Evolutionary conservation across 2,329 filamentous ascomycete species (phyloP).

Genomic region (Beauveria sp.): DNA sequence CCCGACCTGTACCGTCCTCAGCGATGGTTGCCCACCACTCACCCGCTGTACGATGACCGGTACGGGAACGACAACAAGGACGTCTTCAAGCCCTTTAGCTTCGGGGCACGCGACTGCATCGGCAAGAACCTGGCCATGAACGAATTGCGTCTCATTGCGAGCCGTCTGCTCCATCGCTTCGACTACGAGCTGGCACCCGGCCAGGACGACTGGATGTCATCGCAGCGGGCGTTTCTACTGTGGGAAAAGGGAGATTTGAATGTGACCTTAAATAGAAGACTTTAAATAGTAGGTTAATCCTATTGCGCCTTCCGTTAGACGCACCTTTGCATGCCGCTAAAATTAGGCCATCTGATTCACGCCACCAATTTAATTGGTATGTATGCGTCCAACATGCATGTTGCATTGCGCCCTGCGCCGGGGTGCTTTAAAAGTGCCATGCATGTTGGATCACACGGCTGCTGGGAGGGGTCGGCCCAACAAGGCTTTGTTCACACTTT

Average conservation of each 20-base stretch:
- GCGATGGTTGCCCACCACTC: constrained; percentile 28
- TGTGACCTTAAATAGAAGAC: not conserved
- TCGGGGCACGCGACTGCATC: constrained; percentile 33
- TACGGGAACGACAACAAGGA: constrained; percentile 33
- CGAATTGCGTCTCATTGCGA: constrained; percentile 40
- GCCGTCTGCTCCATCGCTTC: constrained; percentile 37
- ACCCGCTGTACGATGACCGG: constrained; percentile 25
- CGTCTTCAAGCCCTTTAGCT: constrained; percentile 30
- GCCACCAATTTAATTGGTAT: too few relatives aligned
- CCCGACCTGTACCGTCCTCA: constrained; percentile 40
- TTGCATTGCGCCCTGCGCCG: too few relatives aligned
- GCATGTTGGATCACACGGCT: too few relatives aligned
- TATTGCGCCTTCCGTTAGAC: too few relatives aligned
- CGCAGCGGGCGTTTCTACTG: constrained; percentile 14
- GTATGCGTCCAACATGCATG: too few relatives aligned
- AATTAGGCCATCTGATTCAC: too few relatives aligned
- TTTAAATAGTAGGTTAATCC: too few relatives aligned
- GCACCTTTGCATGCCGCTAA: too few relatives aligned
- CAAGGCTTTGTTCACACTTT: too few relatives aligned
- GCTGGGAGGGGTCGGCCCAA: too few relatives aligned
- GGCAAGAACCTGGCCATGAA: constrained; percentile 30
- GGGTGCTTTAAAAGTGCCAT: too few relatives aligned
- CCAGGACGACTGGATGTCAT: constrained; percentile 17
- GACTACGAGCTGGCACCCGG: constrained; percentile 28
- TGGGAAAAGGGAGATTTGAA: constrained; percentile 17